These are phyloP conservation scores for Rhodotorula mucilaginosa DNA, from an alignment of 1,284 basidiomycete species.

Conservation along the genomic window DNA sequence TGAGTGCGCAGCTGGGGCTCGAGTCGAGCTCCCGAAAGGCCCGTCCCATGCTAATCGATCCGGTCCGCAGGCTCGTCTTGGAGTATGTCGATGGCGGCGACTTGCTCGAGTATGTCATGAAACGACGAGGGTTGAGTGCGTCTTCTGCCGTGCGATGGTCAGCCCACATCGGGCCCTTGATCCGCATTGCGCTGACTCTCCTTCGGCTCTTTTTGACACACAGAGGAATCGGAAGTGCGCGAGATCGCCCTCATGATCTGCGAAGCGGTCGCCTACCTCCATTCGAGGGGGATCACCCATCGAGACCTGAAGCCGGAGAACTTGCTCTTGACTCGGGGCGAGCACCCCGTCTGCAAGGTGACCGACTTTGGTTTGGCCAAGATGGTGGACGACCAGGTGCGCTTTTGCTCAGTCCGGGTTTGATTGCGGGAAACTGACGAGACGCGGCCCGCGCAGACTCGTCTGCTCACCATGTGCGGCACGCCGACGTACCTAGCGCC, in stretches of 20 bases:
- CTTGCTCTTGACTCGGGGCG: conserved; percentile 65
- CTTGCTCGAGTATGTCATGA: conserved; percentile 56
- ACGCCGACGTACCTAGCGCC: conserved; percentile 81
- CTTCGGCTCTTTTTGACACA: background rate
- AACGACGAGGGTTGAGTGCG: conserved; percentile 34
- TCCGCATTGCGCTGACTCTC: background rate
- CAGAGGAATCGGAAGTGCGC: conserved; percentile 60
- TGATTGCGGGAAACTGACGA: background rate
- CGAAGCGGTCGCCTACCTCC: conserved; percentile 65
- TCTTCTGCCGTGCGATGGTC: conserved; percentile 29
- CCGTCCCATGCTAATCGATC: background rate
- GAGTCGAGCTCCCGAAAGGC: background rate
- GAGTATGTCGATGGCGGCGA: conserved; percentile 83
- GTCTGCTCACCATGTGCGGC: conserved; percentile 72
- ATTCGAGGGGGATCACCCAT: conserved; percentile 71
- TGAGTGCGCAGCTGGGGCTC: conserved; percentile 44
- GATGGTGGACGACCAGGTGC: conserved; percentile 60
- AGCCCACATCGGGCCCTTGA: no score
- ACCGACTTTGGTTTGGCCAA: conserved; percentile 94
- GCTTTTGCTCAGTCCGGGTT: background rate
- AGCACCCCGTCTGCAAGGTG: conserved; percentile 69
- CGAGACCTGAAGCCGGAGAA: conserved; percentile 93
- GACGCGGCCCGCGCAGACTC: conserved; percentile 16
- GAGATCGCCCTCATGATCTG: conserved; percentile 73
- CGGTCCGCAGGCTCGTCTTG: conserved; percentile 63